Percentiles rank a stretch among this genome's conserved stretches.
phyloP scores from a whole-genome alignment of 1,139 yeast species.

The Pichia sp. region DNA sequence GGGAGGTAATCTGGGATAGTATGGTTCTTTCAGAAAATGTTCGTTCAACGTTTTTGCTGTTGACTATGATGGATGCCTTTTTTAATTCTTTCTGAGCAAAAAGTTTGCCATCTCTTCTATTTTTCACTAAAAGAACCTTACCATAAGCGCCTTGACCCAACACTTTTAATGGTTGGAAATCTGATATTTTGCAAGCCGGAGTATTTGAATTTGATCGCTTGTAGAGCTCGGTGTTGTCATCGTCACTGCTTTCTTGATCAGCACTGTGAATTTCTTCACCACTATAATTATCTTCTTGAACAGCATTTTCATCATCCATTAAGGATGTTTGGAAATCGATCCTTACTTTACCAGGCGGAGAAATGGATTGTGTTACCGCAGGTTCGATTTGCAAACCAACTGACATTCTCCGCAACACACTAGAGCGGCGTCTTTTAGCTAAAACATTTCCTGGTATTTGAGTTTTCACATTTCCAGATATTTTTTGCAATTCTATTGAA shows the following conservation, averaged over 20 bases:
- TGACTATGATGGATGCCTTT: constrained; percentile 67
- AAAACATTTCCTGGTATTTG: neutral
- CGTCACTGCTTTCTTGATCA: constrained; percentile 12
- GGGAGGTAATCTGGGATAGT: constrained; percentile 59
- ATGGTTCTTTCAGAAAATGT: constrained; percentile 73
- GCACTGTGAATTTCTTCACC: constrained; percentile 1
- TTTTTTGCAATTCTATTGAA: neutral
- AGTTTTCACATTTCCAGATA: neutral
- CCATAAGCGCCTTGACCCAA: constrained; percentile 94
- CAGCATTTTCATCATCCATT: constrained; percentile 13
- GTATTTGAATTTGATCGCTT: constrained; percentile 15
- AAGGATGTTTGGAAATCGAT: constrained; percentile 9
- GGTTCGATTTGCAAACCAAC: constrained; percentile 18
- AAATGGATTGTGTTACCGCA: neutral
- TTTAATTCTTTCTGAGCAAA: constrained; percentile 88
- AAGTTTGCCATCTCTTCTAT: constrained; percentile 57
- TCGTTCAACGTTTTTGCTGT: constrained; percentile 47
- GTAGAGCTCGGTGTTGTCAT: constrained; percentile 11
- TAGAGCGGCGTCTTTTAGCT: constrained; percentile 19
- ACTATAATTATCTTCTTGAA: constrained; percentile 16
- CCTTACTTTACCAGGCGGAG: neutral
- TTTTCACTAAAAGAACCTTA: constrained; percentile 75
- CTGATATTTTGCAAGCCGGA: constrained; percentile 40
- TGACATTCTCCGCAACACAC: constrained; percentile 26
- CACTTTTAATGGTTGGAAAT: constrained; percentile 74